Evolutionary conservation across 805 yeast genomes (phyloP).

Genomic region (Komagataella phaffii): DNA sequence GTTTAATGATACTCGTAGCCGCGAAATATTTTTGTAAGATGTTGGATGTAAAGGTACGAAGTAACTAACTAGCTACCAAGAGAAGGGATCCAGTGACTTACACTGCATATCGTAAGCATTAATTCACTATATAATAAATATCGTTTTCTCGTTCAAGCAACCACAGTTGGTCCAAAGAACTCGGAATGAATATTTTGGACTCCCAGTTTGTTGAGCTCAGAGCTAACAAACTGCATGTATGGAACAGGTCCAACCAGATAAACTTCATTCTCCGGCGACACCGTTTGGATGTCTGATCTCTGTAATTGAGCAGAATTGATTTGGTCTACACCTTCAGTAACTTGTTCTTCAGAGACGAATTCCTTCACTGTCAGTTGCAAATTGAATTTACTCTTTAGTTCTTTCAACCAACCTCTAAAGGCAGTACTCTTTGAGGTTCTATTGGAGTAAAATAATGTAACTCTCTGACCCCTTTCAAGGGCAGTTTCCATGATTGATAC

Average conservation of each 20-base stretch:
- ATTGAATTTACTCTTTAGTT: slow-evolving; percentile 7
- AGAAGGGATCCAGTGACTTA: neutral
- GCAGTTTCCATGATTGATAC: slow-evolving; percentile 35
- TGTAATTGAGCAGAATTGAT: slow-evolving; percentile 6
- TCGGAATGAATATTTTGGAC: slow-evolving; percentile 13
- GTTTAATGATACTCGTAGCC: neutral
- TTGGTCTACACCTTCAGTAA: slow-evolving; percentile 1
- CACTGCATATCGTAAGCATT: neutral
- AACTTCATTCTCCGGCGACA: slow-evolving; percentile 11
- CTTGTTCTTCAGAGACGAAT: slow-evolving; percentile 9
- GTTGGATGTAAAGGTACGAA: neutral
- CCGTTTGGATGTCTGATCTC: slow-evolving; percentile 11
- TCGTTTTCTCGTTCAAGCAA: slow-evolving; percentile 1
- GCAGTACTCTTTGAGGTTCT: slow-evolving; percentile 11
- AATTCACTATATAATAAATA: neutral
- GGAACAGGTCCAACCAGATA: slow-evolving; percentile 22
- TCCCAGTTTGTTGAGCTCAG: slow-evolving; percentile 10
- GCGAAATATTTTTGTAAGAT: neutral
- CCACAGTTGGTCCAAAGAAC: slow-evolving; percentile 20
- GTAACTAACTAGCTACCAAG: no score
- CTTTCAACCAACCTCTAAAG: slow-evolving; percentile 12
- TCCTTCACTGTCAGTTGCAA: slow-evolving; percentile 11
- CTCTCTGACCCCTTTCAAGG: slow-evolving; percentile 16
- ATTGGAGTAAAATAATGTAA: slow-evolving; percentile 22
- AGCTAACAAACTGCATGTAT: slow-evolving; percentile 17